Evolutionary conservation across 148 eudicot species (phyloP).

Genomic region (Chenopodium album): DNA sequence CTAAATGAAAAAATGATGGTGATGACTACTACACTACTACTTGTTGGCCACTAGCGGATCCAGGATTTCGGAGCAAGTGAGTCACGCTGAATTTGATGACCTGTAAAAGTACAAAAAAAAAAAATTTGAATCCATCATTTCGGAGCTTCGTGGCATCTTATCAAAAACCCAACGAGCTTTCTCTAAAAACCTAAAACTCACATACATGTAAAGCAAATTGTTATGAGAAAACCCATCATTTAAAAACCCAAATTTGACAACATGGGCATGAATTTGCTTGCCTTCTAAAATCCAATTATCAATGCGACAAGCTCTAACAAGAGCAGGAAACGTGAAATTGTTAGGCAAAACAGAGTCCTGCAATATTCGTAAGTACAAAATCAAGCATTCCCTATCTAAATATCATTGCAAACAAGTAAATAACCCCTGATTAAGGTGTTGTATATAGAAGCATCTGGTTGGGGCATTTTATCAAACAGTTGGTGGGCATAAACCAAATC

Average conservation of each 20-base stretch:
- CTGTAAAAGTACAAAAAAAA: no score
- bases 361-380: constrained; percentile 52
- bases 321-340: constrained; percentile 58
- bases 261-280: constrained; percentile 63
- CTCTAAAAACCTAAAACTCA: constrained; percentile 44
- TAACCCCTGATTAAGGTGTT: constrained; percentile 62
- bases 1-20: no score
- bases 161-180: constrained; percentile 59
- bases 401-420: constrained; percentile 27
- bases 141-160: constrained; percentile 28
- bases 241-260: constrained; percentile 49
- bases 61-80: no score
- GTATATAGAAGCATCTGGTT: constrained; percentile 71
- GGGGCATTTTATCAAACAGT: constrained; percentile 34
- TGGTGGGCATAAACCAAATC: no score
- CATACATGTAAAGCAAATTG: constrained; percentile 75
- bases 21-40: no score
- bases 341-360: constrained; percentile 51
- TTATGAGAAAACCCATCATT: constrained; percentile 54
- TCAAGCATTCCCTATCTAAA: constrained; percentile 35
- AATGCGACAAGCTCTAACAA: constrained; percentile 54
- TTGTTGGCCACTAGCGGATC: no score
- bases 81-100: no score
- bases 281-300: constrained; percentile 45
- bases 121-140: no score